Evolutionary conservation across 352 stramenopile species (phyloP).

Genomic region (Globisporangium irregulare): DNA sequence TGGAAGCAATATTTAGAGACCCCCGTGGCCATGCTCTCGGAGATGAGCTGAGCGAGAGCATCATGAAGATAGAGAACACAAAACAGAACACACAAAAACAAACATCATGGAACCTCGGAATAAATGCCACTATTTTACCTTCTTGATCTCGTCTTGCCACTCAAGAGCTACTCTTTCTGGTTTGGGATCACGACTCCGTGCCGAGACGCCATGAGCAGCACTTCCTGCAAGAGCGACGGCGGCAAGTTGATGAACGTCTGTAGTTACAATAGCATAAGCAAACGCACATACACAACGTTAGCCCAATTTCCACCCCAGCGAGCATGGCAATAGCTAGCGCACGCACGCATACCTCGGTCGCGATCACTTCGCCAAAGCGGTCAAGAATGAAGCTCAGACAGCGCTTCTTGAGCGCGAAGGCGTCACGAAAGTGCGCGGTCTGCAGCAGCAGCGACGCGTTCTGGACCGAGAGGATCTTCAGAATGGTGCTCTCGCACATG

Average conservation of each 20-base stretch:
- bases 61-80: background rate
- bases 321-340: background rate
- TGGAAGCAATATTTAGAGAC: conserved; percentile 97
- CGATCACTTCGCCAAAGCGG: conserved; percentile 74
- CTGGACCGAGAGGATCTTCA: conserved; percentile 61
- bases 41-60: conserved; percentile 65
- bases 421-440: conserved; percentile 67
- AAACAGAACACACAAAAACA: background rate
- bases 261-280: background rate
- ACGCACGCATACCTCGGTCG: conserved; percentile 40
- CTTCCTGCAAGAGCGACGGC: conserved; percentile 66
- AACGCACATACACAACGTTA: background rate
- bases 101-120: background rate
- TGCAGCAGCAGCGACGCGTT: conserved; percentile 81
- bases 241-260: conserved; percentile 65
- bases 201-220: conserved; percentile 56
- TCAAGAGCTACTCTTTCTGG: conserved; percentile 23
- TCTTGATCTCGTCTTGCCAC: background rate
- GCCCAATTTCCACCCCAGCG: background rate
- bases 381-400: conserved; percentile 83
- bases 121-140: background rate
- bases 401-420: conserved; percentile 70
- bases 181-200: conserved; percentile 72
- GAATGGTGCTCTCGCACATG: conserved; percentile 67
- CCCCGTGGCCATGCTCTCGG: conserved; percentile 89